Evolutionary conservation across 2,329 filamentous ascomycete genomes (phyloP).

Genomic region (Fusarium sp.): DNA sequence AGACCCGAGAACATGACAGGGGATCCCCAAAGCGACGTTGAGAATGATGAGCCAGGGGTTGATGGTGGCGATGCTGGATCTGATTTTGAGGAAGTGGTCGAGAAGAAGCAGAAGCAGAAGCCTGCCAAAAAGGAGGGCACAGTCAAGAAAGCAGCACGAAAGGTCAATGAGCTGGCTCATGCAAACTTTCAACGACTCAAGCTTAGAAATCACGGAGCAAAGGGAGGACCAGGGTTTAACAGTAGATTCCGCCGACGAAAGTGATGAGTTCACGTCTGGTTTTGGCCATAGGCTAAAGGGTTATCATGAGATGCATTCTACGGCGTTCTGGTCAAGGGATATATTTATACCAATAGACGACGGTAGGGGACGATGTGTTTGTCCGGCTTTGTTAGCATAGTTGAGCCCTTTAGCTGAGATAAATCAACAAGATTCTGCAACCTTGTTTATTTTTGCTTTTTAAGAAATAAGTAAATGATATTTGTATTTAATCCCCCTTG

Average conservation of each 20-base stretch:
- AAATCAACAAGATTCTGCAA: neutral
- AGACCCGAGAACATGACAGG: constrained; percentile 58
- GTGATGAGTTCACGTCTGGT: constrained; percentile 26
- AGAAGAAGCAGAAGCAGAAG: constrained; percentile 42
- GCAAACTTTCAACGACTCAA: constrained; percentile 77
- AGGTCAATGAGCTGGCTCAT: constrained; percentile 74
- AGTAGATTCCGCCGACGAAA: constrained; percentile 69
- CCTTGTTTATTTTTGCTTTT: too few relatives aligned
- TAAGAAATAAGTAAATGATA: too few relatives aligned
- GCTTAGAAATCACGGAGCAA: constrained; percentile 71
- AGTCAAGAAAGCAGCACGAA: constrained; percentile 67
- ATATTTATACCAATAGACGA: constrained; percentile 36
- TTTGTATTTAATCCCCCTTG: too few relatives aligned
- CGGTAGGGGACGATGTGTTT: constrained; percentile 13
- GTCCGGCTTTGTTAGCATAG: neutral
- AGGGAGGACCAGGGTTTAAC: constrained; percentile 69
- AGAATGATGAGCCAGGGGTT: constrained; percentile 55
- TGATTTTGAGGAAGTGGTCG: constrained; percentile 41
- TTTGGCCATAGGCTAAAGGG: constrained; percentile 7
- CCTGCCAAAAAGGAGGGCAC: constrained; percentile 56
- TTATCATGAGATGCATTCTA: constrained; percentile 32
- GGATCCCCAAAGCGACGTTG: constrained; percentile 51
- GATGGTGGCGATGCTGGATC: constrained; percentile 32
- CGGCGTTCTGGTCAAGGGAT: constrained; percentile 33
- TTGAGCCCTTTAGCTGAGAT: neutral